Base-by-base conservation (phyloP, 2,329 filamentous ascomycete species). In the Fusarium globosum region DNA sequence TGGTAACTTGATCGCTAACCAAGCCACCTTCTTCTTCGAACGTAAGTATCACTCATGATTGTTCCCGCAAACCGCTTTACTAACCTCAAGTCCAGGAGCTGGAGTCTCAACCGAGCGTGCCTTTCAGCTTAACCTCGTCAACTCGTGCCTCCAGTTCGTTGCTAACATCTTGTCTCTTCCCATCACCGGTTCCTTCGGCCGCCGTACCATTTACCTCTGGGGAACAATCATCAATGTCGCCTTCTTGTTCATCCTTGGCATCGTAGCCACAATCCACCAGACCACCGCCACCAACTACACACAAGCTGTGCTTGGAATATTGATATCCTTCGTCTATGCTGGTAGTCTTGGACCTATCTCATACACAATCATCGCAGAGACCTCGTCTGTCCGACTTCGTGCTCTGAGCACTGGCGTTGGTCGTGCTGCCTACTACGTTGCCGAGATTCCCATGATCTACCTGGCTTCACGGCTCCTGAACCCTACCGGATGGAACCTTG, bases 361-460 rank as follows among this genome's bases (percentile, higher is more conserved):
- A 8, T 92, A 88, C 86, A 88, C 89, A 81, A 90, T 92, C 75
- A 92, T 92, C 58, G 89, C 87, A 65, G 90, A 92, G 82, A 92
- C 90, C 10, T 91, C 90, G 1, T 83, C 90, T 48, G 86, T 92
- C 59, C 90, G 90, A 69, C 89, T 92, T 36, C 81, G 90, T 43
- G 88, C 90, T 49, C 81, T 92, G 28, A 92, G 88, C 6, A 92
- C 90, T 18, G 90, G 89, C 79, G 82, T 92, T 36, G 90, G 90
- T 78, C 90, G 90, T 78, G 90, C 81, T 65, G 82, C 85, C 16
- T 92, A 92, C 85, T 92, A 92, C 80, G 73, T 90, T 10, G 84
- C 90, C 63, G 87, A 92, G 66, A 92, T 92, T 79, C 90, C 90
- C 73, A 90, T 88, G 78, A 92, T 92, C 78, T 92, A 89, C 86